phyloP scores from a whole-genome alignment of 1,284 basidiomycete species.

The Leccinum subrobustum region DNA sequence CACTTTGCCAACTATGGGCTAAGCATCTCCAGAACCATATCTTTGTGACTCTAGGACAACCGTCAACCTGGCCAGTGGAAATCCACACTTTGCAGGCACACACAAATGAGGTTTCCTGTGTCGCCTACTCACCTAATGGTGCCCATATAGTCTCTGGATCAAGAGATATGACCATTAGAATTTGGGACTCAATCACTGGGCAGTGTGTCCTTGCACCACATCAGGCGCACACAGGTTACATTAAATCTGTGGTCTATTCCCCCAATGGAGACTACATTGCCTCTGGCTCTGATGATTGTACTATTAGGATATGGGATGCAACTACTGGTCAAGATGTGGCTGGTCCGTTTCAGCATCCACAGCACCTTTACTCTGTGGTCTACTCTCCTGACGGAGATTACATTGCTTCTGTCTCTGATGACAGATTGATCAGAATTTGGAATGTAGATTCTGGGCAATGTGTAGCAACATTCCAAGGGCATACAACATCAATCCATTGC shows the following conservation, averaged over 20 bases:
- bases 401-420: slow-evolving; percentile 13
- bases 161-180: slow-evolving; percentile 10
- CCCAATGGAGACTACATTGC: slow-evolving; percentile 14
- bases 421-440: slow-evolving; percentile 13
- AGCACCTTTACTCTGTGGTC: not conserved
- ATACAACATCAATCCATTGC: not conserved
- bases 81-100: slow-evolving; percentile 16
- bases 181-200: slow-evolving; percentile 21
- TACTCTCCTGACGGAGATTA: slow-evolving; percentile 18
- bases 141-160: slow-evolving; percentile 17
- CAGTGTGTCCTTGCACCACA: slow-evolving; percentile 15
- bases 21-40: slow-evolving; percentile 18
- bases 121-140: slow-evolving; percentile 25
- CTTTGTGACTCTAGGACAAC: slow-evolving; percentile 9
- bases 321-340: slow-evolving; percentile 12
- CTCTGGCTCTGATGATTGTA: slow-evolving; percentile 9
- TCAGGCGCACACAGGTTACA: not conserved
- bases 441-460: slow-evolving; percentile 9
- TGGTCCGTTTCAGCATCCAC: slow-evolving; percentile 10
- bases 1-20: slow-evolving; percentile 14
- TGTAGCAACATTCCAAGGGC: slow-evolving; percentile 3
- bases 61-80: slow-evolving; percentile 21
- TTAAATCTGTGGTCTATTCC: slow-evolving; percentile 14
- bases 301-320: slow-evolving; percentile 18
- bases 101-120: slow-evolving; percentile 1